A percentile compares a stretch with the other conserved stretches of the same genome.
These are phyloP conservation scores for Didymella arachidicola DNA, from an alignment of 2,329 filamentous ascomycete genomes.

Conservation along the genomic window DNA sequence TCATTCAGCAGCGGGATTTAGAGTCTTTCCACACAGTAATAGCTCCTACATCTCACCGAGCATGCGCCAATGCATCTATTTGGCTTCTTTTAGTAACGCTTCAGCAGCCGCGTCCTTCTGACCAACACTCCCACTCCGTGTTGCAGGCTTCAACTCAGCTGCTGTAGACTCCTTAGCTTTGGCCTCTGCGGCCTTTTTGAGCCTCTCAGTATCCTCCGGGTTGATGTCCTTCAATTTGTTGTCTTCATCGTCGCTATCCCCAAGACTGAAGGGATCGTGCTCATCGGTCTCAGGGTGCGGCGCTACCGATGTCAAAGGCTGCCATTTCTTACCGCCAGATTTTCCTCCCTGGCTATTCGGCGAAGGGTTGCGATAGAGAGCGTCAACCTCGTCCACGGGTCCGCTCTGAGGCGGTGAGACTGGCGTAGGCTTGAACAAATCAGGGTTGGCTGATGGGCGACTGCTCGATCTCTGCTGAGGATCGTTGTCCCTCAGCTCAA, in stretches of 20 bases:
- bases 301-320: constrained; percentile 85
- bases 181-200: constrained; percentile 59
- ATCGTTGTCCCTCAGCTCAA: constrained; percentile 70
- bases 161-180: constrained; percentile 36
- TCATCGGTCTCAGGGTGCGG: constrained; percentile 81
- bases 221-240: constrained; percentile 70
- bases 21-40: not conserved
- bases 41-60: not conserved
- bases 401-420: constrained; percentile 62
- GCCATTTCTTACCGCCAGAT: constrained; percentile 91
- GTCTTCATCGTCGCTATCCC: constrained; percentile 92
- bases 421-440: constrained; percentile 77
- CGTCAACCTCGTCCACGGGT: constrained; percentile 80
- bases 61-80: constrained; percentile 26
- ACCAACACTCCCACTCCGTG: constrained; percentile 53
- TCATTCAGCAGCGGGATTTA: not conserved
- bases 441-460: constrained; percentile 75
- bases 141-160: constrained; percentile 48
- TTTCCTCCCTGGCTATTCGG: constrained; percentile 44
- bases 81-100: constrained; percentile 53
- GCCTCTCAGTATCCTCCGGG: constrained; percentile 60
- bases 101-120: constrained; percentile 57
- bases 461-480: constrained; percentile 61
- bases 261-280: constrained; percentile 95
- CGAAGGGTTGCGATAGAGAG: constrained; percentile 66